phyloP scores from a whole-genome alignment of 2,329 filamentous ascomycete species.

The Fusarium sp. region DNA sequence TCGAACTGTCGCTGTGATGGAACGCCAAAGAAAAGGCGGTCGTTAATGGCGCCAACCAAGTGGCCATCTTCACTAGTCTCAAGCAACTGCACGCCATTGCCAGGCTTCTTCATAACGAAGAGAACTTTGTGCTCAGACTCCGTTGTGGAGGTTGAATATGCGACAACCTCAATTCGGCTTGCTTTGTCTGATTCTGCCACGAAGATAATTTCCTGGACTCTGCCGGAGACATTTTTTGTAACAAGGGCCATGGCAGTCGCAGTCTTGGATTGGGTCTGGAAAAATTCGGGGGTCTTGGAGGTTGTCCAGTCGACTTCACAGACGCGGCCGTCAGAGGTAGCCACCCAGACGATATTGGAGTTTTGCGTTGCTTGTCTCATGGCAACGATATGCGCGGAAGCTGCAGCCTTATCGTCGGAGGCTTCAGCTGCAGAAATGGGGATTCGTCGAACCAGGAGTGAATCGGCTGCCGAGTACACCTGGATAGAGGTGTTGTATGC shows the following conservation, averaged over 20 bases:
- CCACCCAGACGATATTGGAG: slow-evolving; percentile 65
- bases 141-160: slow-evolving; percentile 51
- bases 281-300: slow-evolving; percentile 51
- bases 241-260: slow-evolving; percentile 57
- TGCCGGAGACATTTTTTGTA: slow-evolving; percentile 47
- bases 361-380: slow-evolving; percentile 51
- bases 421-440: slow-evolving; percentile 52
- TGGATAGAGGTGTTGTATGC: slow-evolving; percentile 78
- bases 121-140: slow-evolving; percentile 47
- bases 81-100: slow-evolving; percentile 52
- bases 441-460: slow-evolving; percentile 79
- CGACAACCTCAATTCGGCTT: slow-evolving; percentile 51
- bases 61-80: slow-evolving; percentile 62
- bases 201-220: slow-evolving; percentile 55
- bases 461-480: slow-evolving; percentile 82
- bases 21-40: slow-evolving; percentile 49
- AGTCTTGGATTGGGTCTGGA: slow-evolving; percentile 53
- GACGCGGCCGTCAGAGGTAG: slow-evolving; percentile 64
- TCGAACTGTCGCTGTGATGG: slow-evolving; percentile 34
- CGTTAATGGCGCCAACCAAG: slow-evolving; percentile 55
- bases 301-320: slow-evolving; percentile 67
- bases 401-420: slow-evolving; percentile 35
- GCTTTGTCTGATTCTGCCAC: slow-evolving; percentile 54
- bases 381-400: slow-evolving; percentile 50
- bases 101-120: slow-evolving; percentile 48